These are phyloP conservation scores for Sugiyamaella sp. DNA, from an alignment of 1,139 yeast genomes.

Conservation along the genomic window DNA sequence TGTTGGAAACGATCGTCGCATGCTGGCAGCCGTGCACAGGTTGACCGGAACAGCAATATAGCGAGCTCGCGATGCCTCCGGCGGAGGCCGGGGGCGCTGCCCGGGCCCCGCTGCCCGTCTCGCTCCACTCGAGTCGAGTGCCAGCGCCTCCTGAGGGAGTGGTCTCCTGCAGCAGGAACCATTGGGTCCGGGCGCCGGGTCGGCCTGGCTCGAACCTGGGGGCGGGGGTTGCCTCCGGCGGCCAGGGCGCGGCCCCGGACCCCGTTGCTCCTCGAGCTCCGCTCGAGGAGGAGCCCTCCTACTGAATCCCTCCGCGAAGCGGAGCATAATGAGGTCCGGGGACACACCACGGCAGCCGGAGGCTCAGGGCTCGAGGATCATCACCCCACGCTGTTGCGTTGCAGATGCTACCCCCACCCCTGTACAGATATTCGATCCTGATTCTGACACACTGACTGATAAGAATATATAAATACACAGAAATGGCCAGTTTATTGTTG, in stretches of 20 bases:
- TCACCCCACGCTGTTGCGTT: background rate
- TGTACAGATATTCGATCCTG: too few relatives aligned
- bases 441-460: background rate
- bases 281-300: background rate
- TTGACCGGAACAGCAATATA: background rate
- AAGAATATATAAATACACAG: too few relatives aligned
- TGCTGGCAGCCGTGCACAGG: background rate
- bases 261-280: background rate
- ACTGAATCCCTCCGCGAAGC: too few relatives aligned
- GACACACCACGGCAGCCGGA: too few relatives aligned
- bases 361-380: too few relatives aligned
- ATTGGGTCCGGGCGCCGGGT: constrained; percentile 90
- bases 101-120: background rate
- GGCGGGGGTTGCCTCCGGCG: background rate
- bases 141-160: background rate
- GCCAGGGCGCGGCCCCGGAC: background rate
- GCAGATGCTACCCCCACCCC: constrained; percentile 1
- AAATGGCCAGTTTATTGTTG: background rate
- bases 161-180: background rate
- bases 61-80: background rate
- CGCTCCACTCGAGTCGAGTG: background rate
- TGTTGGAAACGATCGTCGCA: background rate
- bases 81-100: background rate
- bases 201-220: constrained; percentile 72
- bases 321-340: too few relatives aligned